Evolutionary conservation across 1,284 basidiomycete genomes (phyloP), one percentile per base, ranked within the genome.

Genomic region (Grifola frondosa): DNA sequence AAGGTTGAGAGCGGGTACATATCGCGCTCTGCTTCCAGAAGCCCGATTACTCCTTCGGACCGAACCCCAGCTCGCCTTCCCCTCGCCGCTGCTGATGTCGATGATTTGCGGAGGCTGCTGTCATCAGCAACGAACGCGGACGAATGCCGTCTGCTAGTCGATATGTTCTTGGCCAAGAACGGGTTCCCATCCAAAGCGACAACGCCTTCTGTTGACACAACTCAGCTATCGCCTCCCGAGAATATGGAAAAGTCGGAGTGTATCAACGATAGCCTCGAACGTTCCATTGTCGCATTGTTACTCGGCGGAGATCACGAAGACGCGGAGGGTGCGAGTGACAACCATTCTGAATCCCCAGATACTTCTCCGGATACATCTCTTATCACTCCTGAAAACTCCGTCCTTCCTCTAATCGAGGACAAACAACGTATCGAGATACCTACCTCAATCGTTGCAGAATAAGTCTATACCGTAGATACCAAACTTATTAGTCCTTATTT

Each of bases 131-230:
- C 84, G 1, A 81, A 75, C 23, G 85, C 79, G 29, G 82, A 87
- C 48, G 91, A 95, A 68, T 93, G 91, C 60, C 84, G 88, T 37
- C 70, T 93, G 24, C 79, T 94, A 30, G 73, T 91, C 30, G 84
- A 90, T 53, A 86, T 91, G 69, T 86, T 89, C 63, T 70, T 94
- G 40, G 74, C 79, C 17, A 79, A 80, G 56, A 77, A 77, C 46
- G 82, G 84, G 17, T 54, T 62, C 39, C 36, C 52, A 9, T 31
- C 40, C 19, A 48, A 49, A 44, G 38, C 46, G 16, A 30, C 41
- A n/a, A 16, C 40, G 3, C 26, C n/a, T n/a, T n/a, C n/a, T n/a
- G n/a, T n/a, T n/a, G n/a, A n/a, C n/a, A n/a, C n/a, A n/a, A n/a
- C n/a, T n/a, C n/a, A n/a, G n/a, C n/a, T n/a, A n/a, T n/a, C n/a